These are phyloP conservation scores for Leptodontidium sp. DNA, from an alignment of 2,329 filamentous ascomycete species.

Conservation along the genomic window DNA sequence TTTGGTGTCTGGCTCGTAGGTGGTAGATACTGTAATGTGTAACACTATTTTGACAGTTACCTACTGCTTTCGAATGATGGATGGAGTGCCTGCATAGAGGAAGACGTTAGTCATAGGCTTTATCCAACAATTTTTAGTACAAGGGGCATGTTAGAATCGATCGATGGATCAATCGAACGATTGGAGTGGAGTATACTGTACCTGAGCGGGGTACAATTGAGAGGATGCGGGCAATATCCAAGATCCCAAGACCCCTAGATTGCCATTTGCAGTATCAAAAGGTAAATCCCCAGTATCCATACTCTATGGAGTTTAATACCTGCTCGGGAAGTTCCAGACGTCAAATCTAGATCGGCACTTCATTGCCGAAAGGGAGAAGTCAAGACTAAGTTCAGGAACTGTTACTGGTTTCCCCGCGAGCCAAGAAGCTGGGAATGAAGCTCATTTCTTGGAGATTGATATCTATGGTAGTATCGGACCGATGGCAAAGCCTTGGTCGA, in stretches of 20 bases:
- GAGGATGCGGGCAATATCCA: neutral
- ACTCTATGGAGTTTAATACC: neutral
- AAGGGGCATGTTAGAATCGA: too few species aligned
- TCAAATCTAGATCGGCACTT: neutral
- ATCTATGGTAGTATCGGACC: too few species aligned
- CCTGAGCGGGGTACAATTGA: neutral
- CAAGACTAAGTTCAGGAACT: neutral
- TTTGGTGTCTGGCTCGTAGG: too few species aligned
- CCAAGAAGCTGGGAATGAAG: conserved; percentile 5
- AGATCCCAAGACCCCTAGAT: neutral
- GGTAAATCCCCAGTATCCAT: neutral
- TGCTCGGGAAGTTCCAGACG: neutral
- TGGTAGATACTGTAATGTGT: too few species aligned
- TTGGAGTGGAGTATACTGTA: neutral
- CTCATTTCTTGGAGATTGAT: neutral
- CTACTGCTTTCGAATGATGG: too few species aligned
- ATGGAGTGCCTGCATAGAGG: too few species aligned
- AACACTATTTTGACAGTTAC: too few species aligned
- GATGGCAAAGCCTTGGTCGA: too few species aligned
- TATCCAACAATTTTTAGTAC: too few species aligned
- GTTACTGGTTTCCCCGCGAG: neutral
- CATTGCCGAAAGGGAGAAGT: neutral
- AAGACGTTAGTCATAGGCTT: too few species aligned
- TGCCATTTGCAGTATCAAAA: neutral
- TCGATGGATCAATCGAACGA: too few species aligned